Evolutionary conservation across 805 yeast genomes (phyloP), one percentile per base, ranked within the genome.

Genomic region (Lipomyces kockii): DNA sequence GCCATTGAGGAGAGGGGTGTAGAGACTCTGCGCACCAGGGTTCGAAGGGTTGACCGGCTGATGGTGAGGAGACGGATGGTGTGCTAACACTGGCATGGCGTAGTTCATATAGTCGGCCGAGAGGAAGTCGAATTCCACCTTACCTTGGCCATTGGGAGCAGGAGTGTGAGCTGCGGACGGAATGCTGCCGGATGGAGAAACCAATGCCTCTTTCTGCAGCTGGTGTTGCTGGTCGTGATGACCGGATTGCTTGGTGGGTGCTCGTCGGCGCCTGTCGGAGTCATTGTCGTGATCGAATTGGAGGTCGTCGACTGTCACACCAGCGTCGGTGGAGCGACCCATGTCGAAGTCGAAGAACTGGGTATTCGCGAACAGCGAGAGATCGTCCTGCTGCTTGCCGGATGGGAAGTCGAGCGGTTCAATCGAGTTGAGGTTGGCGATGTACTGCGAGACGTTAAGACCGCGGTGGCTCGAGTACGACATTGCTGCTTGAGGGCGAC

Each of bases 301-400:
- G 54, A 60, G 62, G 39, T 64, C 68, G 43, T 78, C 82, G 27
- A 78, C 80, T 1, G 80, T 76, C 11, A 78, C 78, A 12, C 80
- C 80, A 62, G 80, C 79, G 67, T 81, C 81, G 39, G 83, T 79
- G 58, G 80, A 72, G 55, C 81, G 74, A 62, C 83, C 83, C 73
- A 81, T 75, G 64, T 81, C 83, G 65, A 81, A 76, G 74, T 81
- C 83, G 71, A 81, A 81, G 72, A 81, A 81, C 61, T 79, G 78
- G 49, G 83, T 81, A 72, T 80, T 80, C 60, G 82, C 69, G 74
- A 81, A 81, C 65, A 81, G 74, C 54, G 78, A 75, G 65, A 80
- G 78, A 66, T 80, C 83, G 58, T 79, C 83, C 60, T 78, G 74
- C 14, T 63, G 64, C 25, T 55, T 70, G 64, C 56, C 37, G 32